Percentiles rank a stretch among this genome's conserved stretches.
These are phyloP conservation scores for Lipomyces oligophaga DNA, from an alignment of 805 yeast species.

Conservation along the genomic window DNA sequence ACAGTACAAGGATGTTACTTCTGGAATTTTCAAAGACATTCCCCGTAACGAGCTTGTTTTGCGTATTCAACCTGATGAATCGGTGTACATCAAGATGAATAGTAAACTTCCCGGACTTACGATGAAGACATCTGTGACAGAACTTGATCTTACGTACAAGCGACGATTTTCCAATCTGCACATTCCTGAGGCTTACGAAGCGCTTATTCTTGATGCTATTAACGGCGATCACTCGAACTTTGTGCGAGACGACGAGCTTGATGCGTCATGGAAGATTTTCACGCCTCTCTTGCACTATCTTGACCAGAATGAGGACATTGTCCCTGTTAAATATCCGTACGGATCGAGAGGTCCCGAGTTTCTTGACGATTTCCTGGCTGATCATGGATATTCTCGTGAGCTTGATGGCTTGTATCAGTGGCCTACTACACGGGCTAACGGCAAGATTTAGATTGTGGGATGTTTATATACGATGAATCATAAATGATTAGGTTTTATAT, in stretches of 20 bases:
- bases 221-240: constrained; percentile 94
- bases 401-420: constrained; percentile 71
- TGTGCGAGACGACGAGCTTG: constrained; percentile 96
- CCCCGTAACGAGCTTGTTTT: constrained; percentile 91
- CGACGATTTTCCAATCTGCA: constrained; percentile 79
- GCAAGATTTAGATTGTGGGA: constrained; percentile 13
- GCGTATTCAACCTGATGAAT: constrained; percentile 92
- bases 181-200: constrained; percentile 98
- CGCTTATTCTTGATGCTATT: constrained; percentile 84
- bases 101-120: constrained; percentile 90
- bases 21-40: constrained; percentile 74
- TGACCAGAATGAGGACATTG: constrained; percentile 67
- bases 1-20: constrained; percentile 82
- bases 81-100: constrained; percentile 88
- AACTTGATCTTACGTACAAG: constrained; percentile 82
- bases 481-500: no score
- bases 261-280: constrained; percentile 86
- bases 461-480: not conserved
- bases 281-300: constrained; percentile 82
- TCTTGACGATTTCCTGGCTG: constrained; percentile 56
- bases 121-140: constrained; percentile 76
- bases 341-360: constrained; percentile 86
- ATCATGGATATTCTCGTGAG: constrained; percentile 70
- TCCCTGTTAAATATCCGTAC: constrained; percentile 68
- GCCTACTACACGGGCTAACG: constrained; percentile 49